Base-by-base conservation (phyloP, 257 asterid species). In the Prunella vulgaris region DNA sequence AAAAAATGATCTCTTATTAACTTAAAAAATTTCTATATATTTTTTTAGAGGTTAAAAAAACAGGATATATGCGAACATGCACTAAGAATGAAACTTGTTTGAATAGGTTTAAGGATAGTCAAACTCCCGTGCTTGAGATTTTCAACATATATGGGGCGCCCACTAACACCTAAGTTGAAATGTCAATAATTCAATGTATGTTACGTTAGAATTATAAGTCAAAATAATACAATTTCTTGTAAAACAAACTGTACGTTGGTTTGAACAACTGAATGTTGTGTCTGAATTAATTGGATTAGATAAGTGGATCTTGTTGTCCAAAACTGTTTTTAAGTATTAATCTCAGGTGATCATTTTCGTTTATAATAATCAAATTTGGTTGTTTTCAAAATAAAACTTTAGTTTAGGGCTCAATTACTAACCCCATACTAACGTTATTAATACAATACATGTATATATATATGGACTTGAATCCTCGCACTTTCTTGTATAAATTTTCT, bases 41-140 rank as follows among this genome's bases (percentile, higher is more conserved):
- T n/a, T n/a, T n/a, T n/a, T n/a, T n/a, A n/a, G n/a, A n/a, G n/a
- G n/a, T n/a, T n/a, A n/a, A n/a, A n/a, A n/a, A n/a, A n/a, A n/a
- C n/a, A n/a, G n/a, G n/a, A n/a, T n/a, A n/a, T n/a, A n/a, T n/a
- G n/a, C n/a, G n/a, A n/a, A n/a, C n/a, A n/a, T n/a, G n/a, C n/a
- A n/a, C n/a, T n/a, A n/a, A n/a, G n/a, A n/a, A n/a, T n/a, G n/a
- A n/a, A n/a, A n/a, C n/a, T n/a, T n/a, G n/a, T 40, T 68, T 60
- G 78, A 78, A 77, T 73, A 77, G 69, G 78, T 13, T 24, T 53
- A 37, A 66, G 51, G 37, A 28, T 51, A 52, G 81, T 72, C 80
- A 17, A 71, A 13, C 9, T 4, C 70, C 32, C 64, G 73, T 71
- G 80, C 57, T 70, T 69, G 8, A 13, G 4, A 7, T 12, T 27